A percentile compares a stretch with the other conserved stretches of the same genome.
Conservation (phyloP, 2,329 filamentous ascomycete genomes). For the Colletotrichum zoysiae region DNA sequence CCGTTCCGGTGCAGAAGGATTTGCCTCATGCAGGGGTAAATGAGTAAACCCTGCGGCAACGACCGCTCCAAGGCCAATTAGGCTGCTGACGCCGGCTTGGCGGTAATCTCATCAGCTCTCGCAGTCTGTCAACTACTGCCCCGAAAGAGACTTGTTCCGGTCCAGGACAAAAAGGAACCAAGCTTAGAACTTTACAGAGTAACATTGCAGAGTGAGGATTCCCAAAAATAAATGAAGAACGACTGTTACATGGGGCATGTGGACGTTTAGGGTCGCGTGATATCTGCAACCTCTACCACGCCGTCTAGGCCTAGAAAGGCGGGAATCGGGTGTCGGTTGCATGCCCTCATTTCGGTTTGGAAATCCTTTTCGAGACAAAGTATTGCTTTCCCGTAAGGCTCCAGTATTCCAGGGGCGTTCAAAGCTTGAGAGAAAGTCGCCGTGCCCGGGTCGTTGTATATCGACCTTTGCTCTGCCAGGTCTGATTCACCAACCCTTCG, state of each 20-base stretch:
- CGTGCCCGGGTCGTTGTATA: not conserved
- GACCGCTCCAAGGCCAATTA: conserved; percentile 2
- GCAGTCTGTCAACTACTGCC: conserved; percentile 7
- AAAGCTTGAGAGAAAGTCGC: conserved; percentile 6
- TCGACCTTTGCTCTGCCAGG: conserved; percentile 11
- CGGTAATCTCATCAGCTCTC: conserved; percentile 10
- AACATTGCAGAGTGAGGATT: not conserved
- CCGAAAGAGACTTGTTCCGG: conserved; percentile 11
- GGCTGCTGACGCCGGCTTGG: conserved; percentile 6
- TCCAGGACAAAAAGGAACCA: not conserved
- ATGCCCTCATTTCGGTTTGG: conserved; percentile 1
- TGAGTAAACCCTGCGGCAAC: not conserved
- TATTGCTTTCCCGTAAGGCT: conserved; percentile 5
- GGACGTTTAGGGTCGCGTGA: conserved; percentile 8
- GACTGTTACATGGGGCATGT: conserved; percentile 12
- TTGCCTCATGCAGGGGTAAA: conserved; percentile 10
- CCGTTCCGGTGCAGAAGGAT: conserved; percentile 6
- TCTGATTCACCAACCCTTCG: conserved; percentile 11
- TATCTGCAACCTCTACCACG: conserved; percentile 8
- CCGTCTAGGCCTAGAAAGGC: conserved; percentile 8
- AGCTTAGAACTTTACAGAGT: conserved; percentile 1
- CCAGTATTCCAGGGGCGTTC: not conserved
- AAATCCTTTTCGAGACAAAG: not conserved
- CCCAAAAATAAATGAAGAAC: conserved; percentile 10
- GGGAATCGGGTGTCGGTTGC: conserved; percentile 1